A percentile compares a stretch with the other conserved stretches of the same genome.
phyloP scores from a whole-genome alignment of 2,329 filamentous ascomycete species.

The Calcarisporium arbuscula region DNA sequence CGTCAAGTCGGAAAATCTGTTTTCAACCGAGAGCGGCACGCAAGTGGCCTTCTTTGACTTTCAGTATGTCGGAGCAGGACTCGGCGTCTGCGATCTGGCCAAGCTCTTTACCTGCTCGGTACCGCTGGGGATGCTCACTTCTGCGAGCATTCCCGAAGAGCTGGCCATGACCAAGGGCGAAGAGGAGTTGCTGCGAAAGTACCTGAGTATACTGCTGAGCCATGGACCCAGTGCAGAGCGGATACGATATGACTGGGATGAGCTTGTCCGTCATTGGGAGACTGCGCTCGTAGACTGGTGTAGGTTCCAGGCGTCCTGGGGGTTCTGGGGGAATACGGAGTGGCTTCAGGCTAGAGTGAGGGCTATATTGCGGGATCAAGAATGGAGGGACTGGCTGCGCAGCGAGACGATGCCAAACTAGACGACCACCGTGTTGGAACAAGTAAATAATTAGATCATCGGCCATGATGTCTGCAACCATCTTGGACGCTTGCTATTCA shows the following conservation, averaged over 20 bases:
- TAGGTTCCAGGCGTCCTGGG: conserved; percentile 54
- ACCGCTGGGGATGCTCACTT: conserved; percentile 45
- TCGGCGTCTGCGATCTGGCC: conserved; percentile 60
- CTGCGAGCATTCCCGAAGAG: conserved; percentile 25
- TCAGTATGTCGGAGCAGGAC: conserved; percentile 58
- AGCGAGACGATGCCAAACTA: conserved; percentile 11
- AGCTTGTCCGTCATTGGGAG: conserved; percentile 57
- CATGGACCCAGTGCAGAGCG: background rate
- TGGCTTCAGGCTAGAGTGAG: conserved; percentile 51
- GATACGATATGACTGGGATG: conserved; percentile 44
- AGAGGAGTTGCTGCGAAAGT: conserved; percentile 41
- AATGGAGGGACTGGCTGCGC: conserved; percentile 40
- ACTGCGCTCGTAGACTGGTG: conserved; percentile 63
- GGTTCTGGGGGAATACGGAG: conserved; percentile 53
- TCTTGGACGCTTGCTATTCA: too few relatives aligned
- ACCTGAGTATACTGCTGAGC: conserved; percentile 32
- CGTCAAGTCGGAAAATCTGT: conserved; percentile 64
- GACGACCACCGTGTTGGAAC: too few relatives aligned
- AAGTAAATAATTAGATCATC: too few relatives aligned
- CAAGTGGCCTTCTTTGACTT: conserved; percentile 62
- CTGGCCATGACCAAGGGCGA: conserved; percentile 48
- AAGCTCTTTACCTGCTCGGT: conserved; percentile 64
- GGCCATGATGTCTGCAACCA: too few relatives aligned
- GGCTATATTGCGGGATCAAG: conserved; percentile 36
- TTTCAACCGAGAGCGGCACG: conserved; percentile 43